A percentile compares a stretch with the other conserved stretches of the same genome.
phyloP scores from a whole-genome alignment of 805 yeast species.

The Zygosaccharomyces gambellarensis region DNA sequence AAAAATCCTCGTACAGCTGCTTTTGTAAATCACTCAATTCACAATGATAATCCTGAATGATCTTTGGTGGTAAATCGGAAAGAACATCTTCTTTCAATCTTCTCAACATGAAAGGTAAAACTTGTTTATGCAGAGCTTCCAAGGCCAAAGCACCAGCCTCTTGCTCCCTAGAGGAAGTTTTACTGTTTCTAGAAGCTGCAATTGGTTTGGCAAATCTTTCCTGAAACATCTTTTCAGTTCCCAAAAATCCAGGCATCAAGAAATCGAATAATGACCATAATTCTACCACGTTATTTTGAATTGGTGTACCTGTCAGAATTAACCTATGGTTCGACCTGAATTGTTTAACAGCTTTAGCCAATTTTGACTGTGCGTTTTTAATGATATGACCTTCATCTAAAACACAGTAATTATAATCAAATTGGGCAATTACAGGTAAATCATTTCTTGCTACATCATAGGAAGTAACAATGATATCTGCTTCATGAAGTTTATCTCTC shows the following conservation, averaged over 20 bases:
- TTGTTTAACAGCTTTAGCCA: slow-evolving; percentile 81
- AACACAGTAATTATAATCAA: slow-evolving; percentile 88
- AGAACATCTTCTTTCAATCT: slow-evolving; percentile 94
- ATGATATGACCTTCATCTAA: slow-evolving; percentile 97
- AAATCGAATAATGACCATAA: slow-evolving; percentile 97
- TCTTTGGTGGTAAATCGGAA: slow-evolving; percentile 95
- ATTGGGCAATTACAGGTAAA: slow-evolving; percentile 51
- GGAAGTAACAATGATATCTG: slow-evolving; percentile 89
- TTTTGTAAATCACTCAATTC: slow-evolving; percentile 89
- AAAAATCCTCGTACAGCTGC: slow-evolving; percentile 82
- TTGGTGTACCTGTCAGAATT: slow-evolving; percentile 94
- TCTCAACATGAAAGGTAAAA: slow-evolving; percentile 90
- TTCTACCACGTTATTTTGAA: slow-evolving; percentile 93
- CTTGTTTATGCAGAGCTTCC: slow-evolving; percentile 95
- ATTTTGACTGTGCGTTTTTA: slow-evolving; percentile 82
- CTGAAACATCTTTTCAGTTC: slow-evolving; percentile 89
- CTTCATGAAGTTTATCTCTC: slow-evolving; percentile 45
- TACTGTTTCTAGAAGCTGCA: slow-evolving; percentile 85
- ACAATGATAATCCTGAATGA: slow-evolving; percentile 96
- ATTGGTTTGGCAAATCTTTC: slow-evolving; percentile 98
- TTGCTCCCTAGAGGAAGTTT: slow-evolving; percentile 86
- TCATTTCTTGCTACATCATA: slow-evolving; percentile 97
- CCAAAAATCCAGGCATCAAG: slow-evolving; percentile 97
- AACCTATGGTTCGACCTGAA: slow-evolving; percentile 84
- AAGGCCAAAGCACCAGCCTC: slow-evolving; percentile 95